Evolutionary conservation across 495 filamentous ascomycete genomes (phyloP).

Genomic region (Hypoxylon subgilvum): DNA sequence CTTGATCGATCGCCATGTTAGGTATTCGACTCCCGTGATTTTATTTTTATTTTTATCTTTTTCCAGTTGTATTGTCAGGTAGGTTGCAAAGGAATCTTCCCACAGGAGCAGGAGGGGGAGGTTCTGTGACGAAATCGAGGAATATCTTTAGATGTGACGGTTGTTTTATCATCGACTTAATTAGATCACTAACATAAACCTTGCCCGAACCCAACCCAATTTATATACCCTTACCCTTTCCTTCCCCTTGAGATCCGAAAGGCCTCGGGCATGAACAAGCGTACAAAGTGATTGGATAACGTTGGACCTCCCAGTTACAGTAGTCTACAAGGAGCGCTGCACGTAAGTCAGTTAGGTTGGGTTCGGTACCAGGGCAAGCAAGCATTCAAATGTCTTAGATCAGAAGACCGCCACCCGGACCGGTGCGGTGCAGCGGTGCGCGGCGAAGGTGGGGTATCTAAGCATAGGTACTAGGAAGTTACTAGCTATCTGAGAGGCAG

Average conservation of each 20-base stretch:
- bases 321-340: constrained; percentile 15
- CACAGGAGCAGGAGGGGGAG: too few species aligned
- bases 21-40: background rate
- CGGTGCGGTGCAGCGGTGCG: constrained; percentile 34
- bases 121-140: too few species aligned
- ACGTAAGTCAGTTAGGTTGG: constrained; percentile 26
- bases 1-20: constrained; percentile 31
- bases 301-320: constrained; percentile 2
- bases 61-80: background rate
- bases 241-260: constrained; percentile 19
- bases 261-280: constrained; percentile 25
- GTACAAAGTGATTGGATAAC: constrained; percentile 23
- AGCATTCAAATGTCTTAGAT: constrained; percentile 32
- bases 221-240: constrained; percentile 25
- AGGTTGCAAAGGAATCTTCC: background rate
- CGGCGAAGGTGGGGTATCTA: constrained; percentile 28
- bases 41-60: background rate
- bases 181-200: background rate
- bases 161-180: constrained; percentile 6
- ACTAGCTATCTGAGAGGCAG: constrained; percentile 1
- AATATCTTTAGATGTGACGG: background rate
- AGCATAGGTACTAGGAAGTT: background rate
- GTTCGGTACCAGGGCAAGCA: constrained; percentile 27
- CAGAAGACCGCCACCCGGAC: constrained; percentile 34
- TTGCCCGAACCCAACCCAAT: constrained; percentile 21